phyloP scores from a whole-genome alignment of 441 rosid genomes.

The Jatropha multifida region DNA sequence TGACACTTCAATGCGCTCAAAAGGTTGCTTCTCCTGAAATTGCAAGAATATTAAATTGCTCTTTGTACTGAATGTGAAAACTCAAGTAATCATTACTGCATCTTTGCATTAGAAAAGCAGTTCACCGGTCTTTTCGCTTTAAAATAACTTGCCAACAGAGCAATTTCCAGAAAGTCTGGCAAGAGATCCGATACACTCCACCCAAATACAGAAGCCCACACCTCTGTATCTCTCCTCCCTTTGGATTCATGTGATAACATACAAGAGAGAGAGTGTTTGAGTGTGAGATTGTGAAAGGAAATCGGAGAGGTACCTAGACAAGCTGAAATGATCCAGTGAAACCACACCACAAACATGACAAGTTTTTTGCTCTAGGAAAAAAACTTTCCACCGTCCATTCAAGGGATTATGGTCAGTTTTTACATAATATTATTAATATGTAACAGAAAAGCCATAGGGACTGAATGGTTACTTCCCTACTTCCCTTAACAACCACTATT shows the following conservation, averaged over 20 bases:
- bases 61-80: background rate
- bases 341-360: background rate
- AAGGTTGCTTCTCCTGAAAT: constrained; percentile 84
- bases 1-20: constrained; percentile 96
- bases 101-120: background rate
- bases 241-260: background rate
- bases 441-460: too few relatives aligned
- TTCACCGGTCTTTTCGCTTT: background rate
- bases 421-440: too few relatives aligned
- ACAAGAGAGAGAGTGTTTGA: background rate
- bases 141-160: background rate
- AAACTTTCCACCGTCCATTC: background rate
- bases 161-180: background rate
- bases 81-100: background rate
- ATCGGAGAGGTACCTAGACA: background rate
- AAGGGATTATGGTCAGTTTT: background rate
- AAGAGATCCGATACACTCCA: background rate
- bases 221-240: background rate
- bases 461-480: too few relatives aligned
- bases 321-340: background rate
- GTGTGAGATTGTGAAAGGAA: too few relatives aligned
- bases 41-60: background rate
- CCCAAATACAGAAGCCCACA: background rate
- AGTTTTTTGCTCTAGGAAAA: background rate
- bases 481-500: too few relatives aligned